phyloP scores from a whole-genome alignment of 2,329 filamentous ascomycete genomes.

The Talaromyces funiculosus region DNA sequence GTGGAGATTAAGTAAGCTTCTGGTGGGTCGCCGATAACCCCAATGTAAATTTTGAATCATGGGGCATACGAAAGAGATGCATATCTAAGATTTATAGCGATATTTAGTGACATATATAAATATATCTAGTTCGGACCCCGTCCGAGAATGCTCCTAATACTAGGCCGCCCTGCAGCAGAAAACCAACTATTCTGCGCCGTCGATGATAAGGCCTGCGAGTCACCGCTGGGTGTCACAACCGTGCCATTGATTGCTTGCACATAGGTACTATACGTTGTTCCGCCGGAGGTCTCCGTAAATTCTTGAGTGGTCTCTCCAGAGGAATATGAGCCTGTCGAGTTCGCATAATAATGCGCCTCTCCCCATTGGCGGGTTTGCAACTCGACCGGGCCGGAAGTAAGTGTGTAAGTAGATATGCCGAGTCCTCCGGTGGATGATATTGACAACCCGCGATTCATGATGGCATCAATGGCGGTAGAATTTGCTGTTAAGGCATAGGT shows the following conservation, averaged over 20 bases:
- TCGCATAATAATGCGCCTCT: constrained; percentile 23
- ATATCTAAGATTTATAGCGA: not conserved
- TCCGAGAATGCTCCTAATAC: constrained; percentile 31
- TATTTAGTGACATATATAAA: not conserved
- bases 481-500: constrained; percentile 44
- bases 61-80: not conserved
- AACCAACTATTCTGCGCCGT: constrained; percentile 4
- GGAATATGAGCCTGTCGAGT: constrained; percentile 21
- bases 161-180: constrained; percentile 16
- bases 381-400: constrained; percentile 31
- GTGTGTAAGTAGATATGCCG: constrained; percentile 56
- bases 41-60: not conserved
- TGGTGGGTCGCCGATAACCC: not conserved
- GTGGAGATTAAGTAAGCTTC: not conserved
- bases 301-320: constrained; percentile 25
- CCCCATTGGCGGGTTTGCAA: constrained; percentile 27
- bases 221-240: constrained; percentile 19
- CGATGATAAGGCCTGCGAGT: not conserved
- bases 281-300: constrained; percentile 22
- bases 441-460: constrained; percentile 46
- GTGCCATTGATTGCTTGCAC: constrained; percentile 25
- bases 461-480: constrained; percentile 45
- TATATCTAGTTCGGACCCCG: constrained; percentile 23
- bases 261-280: constrained; percentile 19
- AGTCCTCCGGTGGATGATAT: constrained; percentile 37